Base-by-base conservation (phyloP, 306 rosid genomes). In the Trifolium fragiferum region DNA sequence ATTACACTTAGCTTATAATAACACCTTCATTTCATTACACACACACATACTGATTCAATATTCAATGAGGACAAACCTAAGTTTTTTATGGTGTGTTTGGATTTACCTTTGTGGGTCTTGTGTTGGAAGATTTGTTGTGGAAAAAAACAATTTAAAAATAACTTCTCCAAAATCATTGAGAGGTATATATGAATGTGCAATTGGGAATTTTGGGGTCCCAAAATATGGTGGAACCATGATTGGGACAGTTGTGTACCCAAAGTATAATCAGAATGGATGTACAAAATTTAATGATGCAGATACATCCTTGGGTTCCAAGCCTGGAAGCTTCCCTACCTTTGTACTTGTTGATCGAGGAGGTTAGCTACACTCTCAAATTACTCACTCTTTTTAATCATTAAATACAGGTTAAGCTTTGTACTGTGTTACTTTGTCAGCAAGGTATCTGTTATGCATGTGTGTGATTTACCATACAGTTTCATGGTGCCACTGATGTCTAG, bases 191-290 rank as follows among this genome's bases (percentile, higher is more conserved):
- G 90, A 94, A 78, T 94, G 98, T 80, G 98, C 98, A n/a, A 94
- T 94, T 79, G 98, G 98, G 20, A 94, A 91, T 78, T 94, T 94
- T 80, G 98, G 98, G 70, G 94, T 94, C 54, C 98, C 98, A 11
- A 91, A 84, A 62, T 91, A 94, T 85, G 96, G 98, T 75, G 98
- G 97, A 62, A 90, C 98, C 75, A 80, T 91, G 91, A 75, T 89
- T 80, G 98, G 98, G 37, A 76, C 85, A 40, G 91, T 94, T 18
- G 54, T 81, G 41, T 90, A 85, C 65, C 98, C 98, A 13, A 84
- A 69, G n/a, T 75, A 82, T 21, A 91, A 94, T 86, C 91, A 81
- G 40, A 88, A 89, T 66, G 97, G 90, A 55, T 94, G 98, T 84
- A 83, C 30, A 72, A 74, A 55, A 53, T 93, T 93, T 68, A 88